Conservation (phyloP, 768 basidiomycete species). For the Macrocybe gigantea region DNA sequence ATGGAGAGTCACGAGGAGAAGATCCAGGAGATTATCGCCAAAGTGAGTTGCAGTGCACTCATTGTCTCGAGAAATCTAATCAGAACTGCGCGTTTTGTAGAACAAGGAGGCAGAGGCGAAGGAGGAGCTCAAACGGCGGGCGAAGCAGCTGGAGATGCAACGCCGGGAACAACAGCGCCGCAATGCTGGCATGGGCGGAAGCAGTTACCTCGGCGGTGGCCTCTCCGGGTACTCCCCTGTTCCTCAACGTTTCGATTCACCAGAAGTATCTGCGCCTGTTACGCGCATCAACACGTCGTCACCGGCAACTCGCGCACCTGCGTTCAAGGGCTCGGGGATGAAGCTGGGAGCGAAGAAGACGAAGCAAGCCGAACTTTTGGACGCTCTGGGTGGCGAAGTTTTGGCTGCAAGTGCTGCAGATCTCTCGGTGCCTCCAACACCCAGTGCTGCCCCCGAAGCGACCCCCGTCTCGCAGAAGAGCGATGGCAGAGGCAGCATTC, state of each 20-base stretch:
- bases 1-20: slow-evolving; percentile 93
- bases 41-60: slow-evolving; percentile 43
- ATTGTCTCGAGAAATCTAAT: not conserved
- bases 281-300: slow-evolving; percentile 32
- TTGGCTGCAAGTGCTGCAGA: slow-evolving; percentile 46
- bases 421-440: slow-evolving; percentile 33
- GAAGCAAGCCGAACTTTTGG: slow-evolving; percentile 81
- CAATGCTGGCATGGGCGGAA: slow-evolving; percentile 42
- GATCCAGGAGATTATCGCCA: slow-evolving; percentile 96
- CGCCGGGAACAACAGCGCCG: slow-evolving; percentile 89
- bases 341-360: slow-evolving; percentile 92
- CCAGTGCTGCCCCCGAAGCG: slow-evolving; percentile 38
- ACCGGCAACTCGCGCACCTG: slow-evolving; percentile 53
- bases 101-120: slow-evolving; percentile 99
- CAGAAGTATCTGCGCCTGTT: slow-evolving; percentile 38
- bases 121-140: slow-evolving; percentile 95
- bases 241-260: slow-evolving; percentile 60
- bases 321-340: slow-evolving; percentile 95
- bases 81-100: slow-evolving; percentile 27
- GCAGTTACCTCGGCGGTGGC: slow-evolving; percentile 63
- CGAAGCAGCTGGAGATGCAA: slow-evolving; percentile 97
- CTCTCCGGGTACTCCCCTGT: slow-evolving; percentile 67
- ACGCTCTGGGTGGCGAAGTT: slow-evolving; percentile 79
- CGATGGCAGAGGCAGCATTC: slow-evolving; percentile 56
- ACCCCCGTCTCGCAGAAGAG: slow-evolving; percentile 43